Evolutionary conservation across 176 grass and related monocot genomes (phyloP).

Genomic region (Otatea glauca): DNA sequence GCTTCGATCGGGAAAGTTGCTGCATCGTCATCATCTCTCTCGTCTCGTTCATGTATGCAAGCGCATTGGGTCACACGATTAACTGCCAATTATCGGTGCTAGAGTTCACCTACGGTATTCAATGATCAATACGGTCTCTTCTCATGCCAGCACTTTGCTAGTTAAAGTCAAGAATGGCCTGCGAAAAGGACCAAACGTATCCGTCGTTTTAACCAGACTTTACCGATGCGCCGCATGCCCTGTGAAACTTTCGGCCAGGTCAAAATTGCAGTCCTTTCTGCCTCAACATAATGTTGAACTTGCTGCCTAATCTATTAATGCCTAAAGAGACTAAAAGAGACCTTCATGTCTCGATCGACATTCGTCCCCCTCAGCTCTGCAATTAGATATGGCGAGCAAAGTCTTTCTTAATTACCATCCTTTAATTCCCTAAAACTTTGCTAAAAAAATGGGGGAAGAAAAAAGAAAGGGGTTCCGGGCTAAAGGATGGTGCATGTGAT

Average conservation of each 20-base stretch:
- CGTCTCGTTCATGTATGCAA: background rate
- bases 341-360: too few species aligned
- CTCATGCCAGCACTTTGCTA: background rate
- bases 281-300: background rate
- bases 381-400: background rate
- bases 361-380: background rate
- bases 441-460: background rate
- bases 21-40: background rate
- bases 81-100: background rate
- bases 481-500: too few species aligned
- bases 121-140: background rate
- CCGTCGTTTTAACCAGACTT: constrained; percentile 19
- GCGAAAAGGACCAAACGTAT: background rate
- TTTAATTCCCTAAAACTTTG: background rate
- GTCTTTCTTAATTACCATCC: background rate
- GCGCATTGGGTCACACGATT: background rate
- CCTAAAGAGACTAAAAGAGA: background rate
- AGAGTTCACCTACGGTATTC: background rate
- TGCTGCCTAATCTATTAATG: background rate
- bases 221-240: constrained; percentile 7
- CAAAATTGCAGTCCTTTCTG: background rate
- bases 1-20: background rate
- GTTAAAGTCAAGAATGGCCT: background rate
- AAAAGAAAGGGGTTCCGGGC: too few species aligned
- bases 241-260: background rate